phyloP scores from a whole-genome alignment of 345 rosid species.

The Eucalyptus cloeziana region DNA sequence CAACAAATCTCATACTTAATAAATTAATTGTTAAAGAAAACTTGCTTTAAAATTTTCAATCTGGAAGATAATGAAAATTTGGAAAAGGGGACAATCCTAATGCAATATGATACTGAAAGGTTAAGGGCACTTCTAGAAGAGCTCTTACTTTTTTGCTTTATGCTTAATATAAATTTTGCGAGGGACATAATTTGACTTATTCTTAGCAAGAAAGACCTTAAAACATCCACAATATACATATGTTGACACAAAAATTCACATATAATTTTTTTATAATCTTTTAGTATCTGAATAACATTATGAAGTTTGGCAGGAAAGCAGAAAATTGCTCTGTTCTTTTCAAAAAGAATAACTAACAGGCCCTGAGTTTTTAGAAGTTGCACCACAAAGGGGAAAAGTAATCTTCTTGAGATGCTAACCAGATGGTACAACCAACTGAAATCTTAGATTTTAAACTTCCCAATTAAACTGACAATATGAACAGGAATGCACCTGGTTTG shows the following conservation, averaged over 20 bases:
- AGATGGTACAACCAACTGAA: background rate
- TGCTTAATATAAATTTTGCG: background rate
- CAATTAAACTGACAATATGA: background rate
- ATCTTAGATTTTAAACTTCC: background rate
- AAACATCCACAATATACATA: background rate
- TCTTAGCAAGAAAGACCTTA: background rate
- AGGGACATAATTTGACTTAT: background rate
- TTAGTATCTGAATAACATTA: background rate
- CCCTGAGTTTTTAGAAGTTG: background rate
- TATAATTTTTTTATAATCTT: background rate
- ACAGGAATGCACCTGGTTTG: slow-evolving; percentile 24
- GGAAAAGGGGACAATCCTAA: background rate
- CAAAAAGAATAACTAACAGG: background rate
- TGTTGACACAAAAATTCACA: background rate
- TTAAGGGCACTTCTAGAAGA: background rate
- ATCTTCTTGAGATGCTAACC: background rate
- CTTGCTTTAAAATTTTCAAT: background rate
- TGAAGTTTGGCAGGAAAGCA: background rate
- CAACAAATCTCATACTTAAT: background rate
- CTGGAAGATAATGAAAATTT: background rate
- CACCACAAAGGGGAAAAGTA: background rate
- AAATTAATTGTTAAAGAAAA: background rate
- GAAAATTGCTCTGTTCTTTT: background rate
- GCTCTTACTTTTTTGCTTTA: background rate
- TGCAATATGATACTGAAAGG: background rate